phyloP scores from a whole-genome alignment of 202 grass and related monocot genomes.

The Cymbopogon flexuosus region DNA sequence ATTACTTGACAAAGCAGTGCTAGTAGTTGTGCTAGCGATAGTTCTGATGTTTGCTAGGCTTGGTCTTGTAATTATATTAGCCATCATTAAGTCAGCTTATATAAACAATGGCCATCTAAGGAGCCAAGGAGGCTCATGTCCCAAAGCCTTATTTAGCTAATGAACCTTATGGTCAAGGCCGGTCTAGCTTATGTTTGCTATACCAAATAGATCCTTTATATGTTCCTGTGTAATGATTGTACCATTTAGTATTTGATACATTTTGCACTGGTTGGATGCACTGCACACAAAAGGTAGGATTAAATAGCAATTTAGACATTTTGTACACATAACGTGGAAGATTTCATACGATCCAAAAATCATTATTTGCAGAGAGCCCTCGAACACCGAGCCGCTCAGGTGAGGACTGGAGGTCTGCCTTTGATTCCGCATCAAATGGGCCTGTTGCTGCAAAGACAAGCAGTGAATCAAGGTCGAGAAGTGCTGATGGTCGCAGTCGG shows the following conservation, averaged over 20 bases:
- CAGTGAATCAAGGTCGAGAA: constrained; percentile 63
- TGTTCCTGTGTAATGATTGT: background rate
- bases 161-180: background rate
- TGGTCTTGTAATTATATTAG: background rate
- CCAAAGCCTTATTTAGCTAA: background rate
- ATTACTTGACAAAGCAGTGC: background rate
- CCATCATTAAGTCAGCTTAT: background rate
- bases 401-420: constrained; percentile 88
- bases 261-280: background rate
- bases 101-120: background rate
- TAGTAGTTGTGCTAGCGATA: background rate
- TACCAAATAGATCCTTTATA: background rate
- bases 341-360: background rate
- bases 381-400: constrained; percentile 46
- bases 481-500: constrained; percentile 44
- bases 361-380: constrained; percentile 55
- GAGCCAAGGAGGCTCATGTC: background rate
- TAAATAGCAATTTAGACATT: constrained; percentile 2
- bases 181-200: background rate
- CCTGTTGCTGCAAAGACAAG: constrained; percentile 29
- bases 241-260: background rate
- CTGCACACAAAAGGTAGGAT: background rate
- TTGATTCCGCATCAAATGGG: constrained; percentile 60
- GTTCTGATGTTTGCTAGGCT: background rate
- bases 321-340: background rate